Evolutionary conservation across 768 basidiomycete species (phyloP), one percentile per base, ranked within the genome.

Genomic region (Terana coerulea): DNA sequence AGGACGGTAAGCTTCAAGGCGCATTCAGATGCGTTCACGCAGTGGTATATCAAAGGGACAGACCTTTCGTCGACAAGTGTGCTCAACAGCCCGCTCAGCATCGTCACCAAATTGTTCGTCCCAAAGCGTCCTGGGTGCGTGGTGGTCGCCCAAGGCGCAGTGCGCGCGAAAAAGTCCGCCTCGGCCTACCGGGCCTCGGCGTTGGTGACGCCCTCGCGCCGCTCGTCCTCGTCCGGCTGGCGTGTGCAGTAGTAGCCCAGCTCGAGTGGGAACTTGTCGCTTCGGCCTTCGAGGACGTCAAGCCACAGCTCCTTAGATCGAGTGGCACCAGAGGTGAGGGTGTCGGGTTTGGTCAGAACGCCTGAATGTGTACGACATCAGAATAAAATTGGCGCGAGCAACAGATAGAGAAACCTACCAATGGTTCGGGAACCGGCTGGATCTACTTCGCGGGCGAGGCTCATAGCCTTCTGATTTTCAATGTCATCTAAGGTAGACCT

Each of bases 191-290:
- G 73, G 5, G 73, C 68, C 24, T 72, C 75, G 0, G 58, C 40
- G 22, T 69, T 69, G 1, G 75, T 67, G 6, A 77, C 65, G 1
- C 64, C 63, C 35, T 64, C 59, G 12, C 59, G 52, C 0, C 86
- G 77, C 49, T 84, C 76, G 3, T 64, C 70, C 55, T 86, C 86
- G 48, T 84, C 78, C 0, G 83, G 83, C 22, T 84, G 79, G 35
- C 83, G 81, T 19, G 84, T 80, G 25, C 82, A 84, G 53, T 78
- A 86, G 54, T 86, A 87, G 1, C 62, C 62, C 25, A 60, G 81
- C 29, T 59, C 72, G 47, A 87, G 66, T 15, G 24, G 52, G 57
- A 83, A 65, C 40, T 63, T 41, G 39, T 8, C 6, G 19, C 25
- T 22, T 33, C 69, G 69, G 21, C 79, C 81, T 55, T 81, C 73